Evolutionary conservation across 805 yeast genomes (phyloP), one percentile per base, ranked within the genome.

Genomic region (Teunomyces funiuensis): DNA sequence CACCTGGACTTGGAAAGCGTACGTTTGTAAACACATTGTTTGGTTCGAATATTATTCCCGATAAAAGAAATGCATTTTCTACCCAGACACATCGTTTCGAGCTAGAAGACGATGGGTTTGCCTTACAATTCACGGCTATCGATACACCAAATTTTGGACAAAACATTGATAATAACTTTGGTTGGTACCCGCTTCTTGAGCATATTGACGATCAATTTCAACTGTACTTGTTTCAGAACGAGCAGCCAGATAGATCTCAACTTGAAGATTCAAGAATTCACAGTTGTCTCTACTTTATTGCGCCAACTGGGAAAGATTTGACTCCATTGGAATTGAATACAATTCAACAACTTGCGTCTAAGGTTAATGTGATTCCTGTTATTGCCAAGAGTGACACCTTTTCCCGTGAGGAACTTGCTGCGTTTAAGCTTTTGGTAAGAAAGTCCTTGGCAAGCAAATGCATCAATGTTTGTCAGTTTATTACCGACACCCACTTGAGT

Each of bases 181-280:
- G 61, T 3, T 67, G 73, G 73, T 47, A 52, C 9, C 63, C 70
- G 1, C 67, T 87, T 39, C 76, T 79, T 13, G 78, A 82, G 51
- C 88, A 77, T 53, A 77, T 91, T 46, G 97, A 90, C 59, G 86
- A 83, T 49, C 91, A 87, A 62, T 83, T 84, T 60, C 47, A 80
- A 79, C 61, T 61, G 66, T 63, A 81, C 77, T 74, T 79, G 39
- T 54, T 79, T 47, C 96, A 87, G 66, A 88, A 85, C 53, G 86
- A 80, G 58, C 46, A 61, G 64, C 53, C 70, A 0, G 41, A 51
- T n/a, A 50, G 74, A 31, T 19, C 34, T 2, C 39, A 45, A 4
- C 36, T 71, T 42, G 51, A 55, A 9, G 96, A 90, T 56, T 66
- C 75, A 49, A 74, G 95, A 41, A 83, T 91, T 28, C 96, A 91